Percentiles rank a stretch among this genome's conserved stretches.
phyloP scores from a whole-genome alignment of 2,329 filamentous ascomycete genomes.

The Cercospora sesami region DNA sequence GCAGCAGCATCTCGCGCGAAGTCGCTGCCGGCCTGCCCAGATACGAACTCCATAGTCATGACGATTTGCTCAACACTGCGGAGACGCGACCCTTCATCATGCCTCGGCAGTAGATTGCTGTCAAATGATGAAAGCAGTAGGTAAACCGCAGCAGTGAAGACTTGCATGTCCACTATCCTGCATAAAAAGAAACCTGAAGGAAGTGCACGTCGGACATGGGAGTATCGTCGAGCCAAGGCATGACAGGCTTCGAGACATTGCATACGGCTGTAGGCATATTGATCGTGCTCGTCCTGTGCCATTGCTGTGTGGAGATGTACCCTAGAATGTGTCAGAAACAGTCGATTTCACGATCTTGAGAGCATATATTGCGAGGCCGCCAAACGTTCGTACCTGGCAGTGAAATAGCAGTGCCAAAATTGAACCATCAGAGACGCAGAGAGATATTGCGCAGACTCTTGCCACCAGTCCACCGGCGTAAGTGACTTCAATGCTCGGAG shows the following conservation, averaged over 20 bases:
- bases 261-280: constrained; percentile 32
- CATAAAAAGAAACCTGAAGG: constrained; percentile 34
- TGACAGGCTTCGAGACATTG: constrained; percentile 32
- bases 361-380: background rate
- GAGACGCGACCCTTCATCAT: constrained; percentile 4
- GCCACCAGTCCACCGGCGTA: constrained; percentile 27
- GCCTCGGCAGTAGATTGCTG: background rate
- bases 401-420: constrained; percentile 35
- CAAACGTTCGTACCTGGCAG: constrained; percentile 9
- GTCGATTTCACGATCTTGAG: background rate
- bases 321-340: background rate
- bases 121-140: constrained; percentile 24
- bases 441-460: constrained; percentile 10
- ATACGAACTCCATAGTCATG: constrained; percentile 24
- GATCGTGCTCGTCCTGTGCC: constrained; percentile 27
- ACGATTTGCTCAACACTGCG: constrained; percentile 24
- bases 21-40: constrained; percentile 22
- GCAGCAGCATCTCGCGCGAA: constrained; percentile 28
- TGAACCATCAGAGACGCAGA: constrained; percentile 29
- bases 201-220: constrained; percentile 23
- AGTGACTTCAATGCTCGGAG: constrained; percentile 31
- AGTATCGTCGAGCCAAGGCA: constrained; percentile 28
- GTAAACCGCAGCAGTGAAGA: constrained; percentile 32
- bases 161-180: constrained; percentile 34
- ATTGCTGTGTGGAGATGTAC: constrained; percentile 33